A percentile compares a stretch with the other conserved stretches of the same genome.
phyloP scores from a whole-genome alignment of 768 basidiomycete genomes.

The Pleurotus cornucopiae region DNA sequence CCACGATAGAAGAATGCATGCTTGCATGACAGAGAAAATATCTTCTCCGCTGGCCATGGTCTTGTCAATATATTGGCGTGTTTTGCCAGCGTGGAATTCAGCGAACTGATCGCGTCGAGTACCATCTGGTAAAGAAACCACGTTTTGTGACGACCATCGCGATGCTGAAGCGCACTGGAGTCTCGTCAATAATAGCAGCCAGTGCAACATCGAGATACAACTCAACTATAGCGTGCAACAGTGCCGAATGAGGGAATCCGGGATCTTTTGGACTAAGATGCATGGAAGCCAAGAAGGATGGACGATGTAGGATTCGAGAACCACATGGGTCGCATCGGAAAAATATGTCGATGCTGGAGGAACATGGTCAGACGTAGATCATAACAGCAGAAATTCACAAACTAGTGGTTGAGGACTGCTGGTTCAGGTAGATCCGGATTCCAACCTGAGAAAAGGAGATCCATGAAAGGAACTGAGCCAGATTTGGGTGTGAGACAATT shows the following conservation, averaged over 20 bases:
- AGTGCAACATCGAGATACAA: slow-evolving; percentile 6
- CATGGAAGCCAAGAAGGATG: slow-evolving; percentile 77
- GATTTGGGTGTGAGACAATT: slow-evolving; percentile 3
- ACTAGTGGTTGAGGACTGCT: slow-evolving; percentile 72
- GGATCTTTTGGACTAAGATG: slow-evolving; percentile 75
- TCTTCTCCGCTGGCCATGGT: slow-evolving; percentile 89
- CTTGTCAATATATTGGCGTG: slow-evolving; percentile 82
- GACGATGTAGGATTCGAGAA: slow-evolving; percentile 77
- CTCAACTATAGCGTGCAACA: slow-evolving; percentile 86
- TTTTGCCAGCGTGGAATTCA: slow-evolving; percentile 83
- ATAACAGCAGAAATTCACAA: slow-evolving; percentile 22
- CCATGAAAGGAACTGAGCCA: slow-evolving; percentile 41
- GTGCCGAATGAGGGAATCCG: slow-evolving; percentile 83
- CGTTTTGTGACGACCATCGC: slow-evolving; percentile 72
- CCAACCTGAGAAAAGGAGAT: slow-evolving; percentile 76
- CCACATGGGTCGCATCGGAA: slow-evolving; percentile 88
- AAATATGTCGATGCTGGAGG: slow-evolving; percentile 73
- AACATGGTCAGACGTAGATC: no score
- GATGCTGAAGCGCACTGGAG: slow-evolving; percentile 78
- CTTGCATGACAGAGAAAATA: slow-evolving; percentile 84
- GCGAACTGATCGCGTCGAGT: slow-evolving; percentile 81
- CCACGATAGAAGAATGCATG: slow-evolving; percentile 83
- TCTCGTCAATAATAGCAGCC: slow-evolving; percentile 9
- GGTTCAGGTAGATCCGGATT: slow-evolving; percentile 83
- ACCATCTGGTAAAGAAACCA: slow-evolving; percentile 66